These are phyloP conservation scores for Stephania yunnanensis DNA, from an alignment of 164 flowering plant genomes.

Conservation along the genomic window DNA sequence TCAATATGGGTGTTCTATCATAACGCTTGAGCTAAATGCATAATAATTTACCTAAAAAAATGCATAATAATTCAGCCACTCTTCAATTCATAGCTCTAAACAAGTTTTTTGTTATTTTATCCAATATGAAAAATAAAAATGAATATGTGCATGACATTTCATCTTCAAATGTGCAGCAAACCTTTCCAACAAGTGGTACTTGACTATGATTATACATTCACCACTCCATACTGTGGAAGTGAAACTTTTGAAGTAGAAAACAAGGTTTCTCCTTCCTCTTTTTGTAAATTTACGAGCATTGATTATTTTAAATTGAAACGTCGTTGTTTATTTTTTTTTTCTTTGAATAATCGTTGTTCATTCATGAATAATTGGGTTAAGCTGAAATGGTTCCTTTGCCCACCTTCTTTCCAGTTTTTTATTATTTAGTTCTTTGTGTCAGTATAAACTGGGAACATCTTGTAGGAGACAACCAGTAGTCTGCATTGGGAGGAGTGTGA, in stretches of 20 bases:
- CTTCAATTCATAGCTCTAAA: background rate
- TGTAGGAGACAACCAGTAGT: constrained; percentile 23
- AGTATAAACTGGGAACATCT: constrained; percentile 25
- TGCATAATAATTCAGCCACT: background rate
- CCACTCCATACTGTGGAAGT: constrained; percentile 96
- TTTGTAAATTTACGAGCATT: background rate
- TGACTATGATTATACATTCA: constrained; percentile 96
- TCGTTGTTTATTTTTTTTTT: background rate
- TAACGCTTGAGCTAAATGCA: background rate
- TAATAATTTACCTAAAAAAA: background rate
- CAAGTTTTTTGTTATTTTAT: background rate
- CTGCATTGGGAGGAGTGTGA: constrained; percentile 69
- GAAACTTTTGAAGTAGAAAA: constrained; percentile 42
- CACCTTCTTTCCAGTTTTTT: background rate
- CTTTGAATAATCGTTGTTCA: background rate
- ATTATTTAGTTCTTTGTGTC: constrained; percentile 10
- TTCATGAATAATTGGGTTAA: background rate
- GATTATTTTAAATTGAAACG: background rate
- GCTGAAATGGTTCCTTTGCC: background rate
- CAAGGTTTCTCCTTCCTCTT: constrained; percentile 33
- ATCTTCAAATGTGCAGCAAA: constrained; percentile 57
- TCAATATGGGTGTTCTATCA: too few relatives aligned
- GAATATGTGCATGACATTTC: constrained; percentile 10
- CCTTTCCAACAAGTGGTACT: constrained; percentile 79
- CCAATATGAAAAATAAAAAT: constrained; percentile 6